Evolutionary conservation across 2,329 filamentous ascomycete species (phyloP), one percentile per base, ranked within the genome.

Genomic region (Sclerotinia sclerotiorum): DNA sequence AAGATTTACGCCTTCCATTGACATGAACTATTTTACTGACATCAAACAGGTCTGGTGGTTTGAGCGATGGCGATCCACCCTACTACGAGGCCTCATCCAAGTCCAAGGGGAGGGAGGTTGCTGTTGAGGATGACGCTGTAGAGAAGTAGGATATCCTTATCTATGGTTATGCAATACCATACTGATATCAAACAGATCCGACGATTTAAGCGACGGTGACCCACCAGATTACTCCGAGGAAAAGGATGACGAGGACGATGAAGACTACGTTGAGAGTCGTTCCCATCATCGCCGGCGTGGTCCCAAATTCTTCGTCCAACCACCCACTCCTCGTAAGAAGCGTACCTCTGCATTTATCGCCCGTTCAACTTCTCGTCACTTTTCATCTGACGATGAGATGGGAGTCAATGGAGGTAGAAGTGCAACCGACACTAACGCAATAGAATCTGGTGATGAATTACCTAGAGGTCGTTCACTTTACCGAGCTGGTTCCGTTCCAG

Each of bases 41-140:
- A 42, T 65, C 35, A 42, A 29, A 46, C 29, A 65, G 62, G 24
- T 57, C 49, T 29, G 32, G 11, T 7, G 62, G 42, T 56, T 5
- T 55, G 8, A 65, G 48, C 21, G 48, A 65, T 19, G 32, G 51
- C 11, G 48, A 65, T 56, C 48, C 62, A 44, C 62, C 62, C 17
- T 61, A 35, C 29, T 35, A 49, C 27, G 44, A 49, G 58, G 44
- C 19, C 1, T 2, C 52, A 6, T 55, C 17, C 27, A 21, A 21
- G 52, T 32, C 29, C 10, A 35, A 55, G 52, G 29, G 29, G 13
- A 32, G 35, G 29, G 17, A 29, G 27, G 10, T 48, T 44, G 39
- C 24, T 29, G 57, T 48, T 17, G 57, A 61, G 27, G 39, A 44
- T 29, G 35, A 61, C 27, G 10, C 39, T 11, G 39, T 29, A 27